Evolutionary conservation across 768 basidiomycete genomes (phyloP), one percentile per base, ranked within the genome.

Genomic region (Naematelia encephala): DNA sequence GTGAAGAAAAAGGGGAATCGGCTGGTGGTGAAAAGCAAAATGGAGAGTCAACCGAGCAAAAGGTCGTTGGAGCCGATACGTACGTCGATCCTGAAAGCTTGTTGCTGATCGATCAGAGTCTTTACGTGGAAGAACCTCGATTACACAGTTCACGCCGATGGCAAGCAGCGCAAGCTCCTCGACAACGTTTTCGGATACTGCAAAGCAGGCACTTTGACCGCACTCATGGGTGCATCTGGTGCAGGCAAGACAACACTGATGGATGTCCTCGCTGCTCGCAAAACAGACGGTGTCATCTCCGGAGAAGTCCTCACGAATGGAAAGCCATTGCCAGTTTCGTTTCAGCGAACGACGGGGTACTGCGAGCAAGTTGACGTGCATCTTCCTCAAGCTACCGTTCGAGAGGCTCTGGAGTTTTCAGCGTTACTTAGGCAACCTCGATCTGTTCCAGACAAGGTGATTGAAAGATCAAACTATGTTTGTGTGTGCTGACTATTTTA

Each of bases 111-210:
- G 48, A 61, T 69, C 46, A 70, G 67, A 21, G 62, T 69, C 21
- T 77, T 79, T 62, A 77, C 79, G 43, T 76, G 78, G 78, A 60
- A 68, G 49, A 44, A 74, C 45, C 69, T 79, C 56, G 59, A 63
- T 14, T 71, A 73, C 57, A 72, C 62, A 28, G 74, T 73, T 26
- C 61, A 69, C 46, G 61, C 53, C 1, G 34, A 60, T 21, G 54
- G 62, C 1, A 50, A 71, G 46, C 66, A 69, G 30, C 21, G 75
- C 42, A 60, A 64, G 39, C 80, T 91, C 1, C 79, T 91, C 55
- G 82, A 90, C 62, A 82, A 88, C 47, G 82, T 92, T 12, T 87
- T 85, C 26, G 90, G 90, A 0, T 91, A 82, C 73, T 89, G 90
- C 19, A 84, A 83, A 10, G 91, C 90, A 16, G 80, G 80, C 28